Percentiles rank a stretch among this genome's conserved stretches.
These are phyloP conservation scores for Termitomyces sp. DNA, from an alignment of 768 basidiomycete genomes.

Conservation along the genomic window DNA sequence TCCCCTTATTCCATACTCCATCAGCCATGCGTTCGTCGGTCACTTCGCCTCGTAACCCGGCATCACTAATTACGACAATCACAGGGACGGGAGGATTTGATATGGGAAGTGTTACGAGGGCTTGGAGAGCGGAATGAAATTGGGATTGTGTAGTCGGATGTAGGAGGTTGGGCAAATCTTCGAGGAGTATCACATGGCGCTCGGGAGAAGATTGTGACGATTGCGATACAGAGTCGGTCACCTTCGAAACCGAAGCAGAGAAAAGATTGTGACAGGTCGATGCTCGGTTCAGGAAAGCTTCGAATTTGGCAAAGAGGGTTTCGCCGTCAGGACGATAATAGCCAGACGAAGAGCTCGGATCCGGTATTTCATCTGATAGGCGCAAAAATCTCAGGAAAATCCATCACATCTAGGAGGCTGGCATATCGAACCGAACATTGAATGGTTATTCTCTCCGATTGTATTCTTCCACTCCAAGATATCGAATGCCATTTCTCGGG, in stretches of 20 bases:
- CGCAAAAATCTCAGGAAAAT: not conserved
- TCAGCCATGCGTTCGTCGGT: conserved; percentile 40
- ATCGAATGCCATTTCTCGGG: conserved; percentile 71
- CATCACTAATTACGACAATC: conserved; percentile 80
- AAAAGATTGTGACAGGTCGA: conserved; percentile 58
- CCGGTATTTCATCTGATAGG: not conserved
- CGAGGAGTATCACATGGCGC: conserved; percentile 72
- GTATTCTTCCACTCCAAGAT: conserved; percentile 84
- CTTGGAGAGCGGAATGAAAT: conserved; percentile 69
- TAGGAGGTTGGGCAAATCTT: conserved; percentile 89
- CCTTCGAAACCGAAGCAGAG: conserved; percentile 7
- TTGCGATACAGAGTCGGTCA: conserved; percentile 6
- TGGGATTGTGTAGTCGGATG: conserved; percentile 63
- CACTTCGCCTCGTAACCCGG: conserved; percentile 73
- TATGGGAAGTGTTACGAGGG: conserved; percentile 42
- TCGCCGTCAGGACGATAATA: conserved; percentile 34
- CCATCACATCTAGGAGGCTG: not conserved
- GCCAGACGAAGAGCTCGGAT: conserved; percentile 1
- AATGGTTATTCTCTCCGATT: conserved; percentile 44
- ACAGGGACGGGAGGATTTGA: conserved; percentile 53
- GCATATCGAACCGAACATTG: conserved; percentile 14
- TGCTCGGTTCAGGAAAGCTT: conserved; percentile 71
- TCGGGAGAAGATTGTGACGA: conserved; percentile 18
- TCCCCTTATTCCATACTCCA: conserved; percentile 45
- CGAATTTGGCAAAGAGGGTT: conserved; percentile 62